Percentiles rank a stretch among this genome's conserved stretches.
Conservation (phyloP, 805 yeast species). For the Saccharomycopsis sp. region DNA sequence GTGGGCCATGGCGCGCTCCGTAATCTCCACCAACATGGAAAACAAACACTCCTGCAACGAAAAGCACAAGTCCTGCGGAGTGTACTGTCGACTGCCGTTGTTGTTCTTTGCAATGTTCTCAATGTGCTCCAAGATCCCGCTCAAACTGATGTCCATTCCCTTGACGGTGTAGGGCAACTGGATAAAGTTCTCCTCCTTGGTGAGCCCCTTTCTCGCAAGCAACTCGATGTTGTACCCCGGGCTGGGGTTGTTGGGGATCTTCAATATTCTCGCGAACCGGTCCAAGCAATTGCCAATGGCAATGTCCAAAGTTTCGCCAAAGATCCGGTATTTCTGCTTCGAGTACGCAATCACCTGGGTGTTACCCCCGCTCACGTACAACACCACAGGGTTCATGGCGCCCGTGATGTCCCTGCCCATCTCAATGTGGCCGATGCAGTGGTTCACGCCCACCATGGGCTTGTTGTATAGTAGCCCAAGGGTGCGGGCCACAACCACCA, state of each 20-base stretch:
- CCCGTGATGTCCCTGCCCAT: slow-evolving; percentile 99
- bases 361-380: slow-evolving; percentile 97
- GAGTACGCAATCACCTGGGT: slow-evolving; percentile 97
- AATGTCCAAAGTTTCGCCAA: slow-evolving; percentile 97
- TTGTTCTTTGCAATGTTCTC: slow-evolving; percentile 64
- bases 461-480: slow-evolving; percentile 67
- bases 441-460: slow-evolving; percentile 92
- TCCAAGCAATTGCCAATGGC: slow-evolving; percentile 97
- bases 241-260: slow-evolving; percentile 85
- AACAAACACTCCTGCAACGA: slow-evolving; percentile 87
- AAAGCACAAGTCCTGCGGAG: slow-evolving; percentile 83
- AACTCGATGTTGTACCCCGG: slow-evolving; percentile 98
- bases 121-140: slow-evolving; percentile 83
- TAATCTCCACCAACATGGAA: slow-evolving; percentile 95
- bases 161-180: slow-evolving; percentile 92
- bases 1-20: slow-evolving; percentile 98
- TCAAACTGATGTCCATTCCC: slow-evolving; percentile 97
- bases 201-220: slow-evolving; percentile 59
- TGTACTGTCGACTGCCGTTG: slow-evolving; percentile 37
- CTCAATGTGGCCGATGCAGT: slow-evolving; percentile 96
- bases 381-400: slow-evolving; percentile 94
- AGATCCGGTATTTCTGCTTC: slow-evolving; percentile 87
- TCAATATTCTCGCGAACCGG: slow-evolving; percentile 85
- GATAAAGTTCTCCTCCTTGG: slow-evolving; percentile 40
- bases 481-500: slow-evolving; percentile 87